These are phyloP conservation scores for Scedosporium dehoogii DNA, from an alignment of 2,329 filamentous ascomycete species.

Conservation along the genomic window DNA sequence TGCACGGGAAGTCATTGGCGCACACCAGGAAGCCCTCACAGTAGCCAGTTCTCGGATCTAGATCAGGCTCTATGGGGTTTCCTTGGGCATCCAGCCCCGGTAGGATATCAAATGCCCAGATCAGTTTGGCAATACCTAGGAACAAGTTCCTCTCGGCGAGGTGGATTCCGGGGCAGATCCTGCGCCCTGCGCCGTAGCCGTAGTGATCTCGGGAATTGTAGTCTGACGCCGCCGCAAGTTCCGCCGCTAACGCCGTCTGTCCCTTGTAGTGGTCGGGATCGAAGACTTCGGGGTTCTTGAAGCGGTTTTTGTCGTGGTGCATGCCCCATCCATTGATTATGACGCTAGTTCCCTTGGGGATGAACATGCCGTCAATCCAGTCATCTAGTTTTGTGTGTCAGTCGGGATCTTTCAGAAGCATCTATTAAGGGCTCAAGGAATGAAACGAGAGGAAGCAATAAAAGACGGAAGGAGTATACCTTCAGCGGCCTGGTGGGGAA, in stretches of 20 bases:
- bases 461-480: not conserved
- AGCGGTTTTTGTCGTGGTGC: slow-evolving; percentile 19
- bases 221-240: slow-evolving; percentile 16
- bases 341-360: slow-evolving; percentile 28
- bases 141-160: slow-evolving; percentile 36
- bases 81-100: not conserved
- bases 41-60: not conserved
- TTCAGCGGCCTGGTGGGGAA: slow-evolving; percentile 25
- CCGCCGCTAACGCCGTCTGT: slow-evolving; percentile 18
- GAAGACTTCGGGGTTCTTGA: slow-evolving; percentile 19
- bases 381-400: slow-evolving; percentile 19
- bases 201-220: slow-evolving; percentile 29
- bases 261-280: slow-evolving; percentile 16
- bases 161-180: slow-evolving; percentile 35
- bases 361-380: slow-evolving; percentile 24
- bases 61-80: not conserved
- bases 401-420: not conserved
- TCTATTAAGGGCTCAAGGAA: too few relatives aligned
- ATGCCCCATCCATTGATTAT: slow-evolving; percentile 25
- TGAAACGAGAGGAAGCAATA: not conserved
- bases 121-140: slow-evolving; percentile 23
- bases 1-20: not conserved
- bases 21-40: not conserved
- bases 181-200: slow-evolving; percentile 34
- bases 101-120: slow-evolving; percentile 34